Conservation (phyloP, 2,329 filamentous ascomycete genomes). For the Ambrosiella xylebori region DNA sequence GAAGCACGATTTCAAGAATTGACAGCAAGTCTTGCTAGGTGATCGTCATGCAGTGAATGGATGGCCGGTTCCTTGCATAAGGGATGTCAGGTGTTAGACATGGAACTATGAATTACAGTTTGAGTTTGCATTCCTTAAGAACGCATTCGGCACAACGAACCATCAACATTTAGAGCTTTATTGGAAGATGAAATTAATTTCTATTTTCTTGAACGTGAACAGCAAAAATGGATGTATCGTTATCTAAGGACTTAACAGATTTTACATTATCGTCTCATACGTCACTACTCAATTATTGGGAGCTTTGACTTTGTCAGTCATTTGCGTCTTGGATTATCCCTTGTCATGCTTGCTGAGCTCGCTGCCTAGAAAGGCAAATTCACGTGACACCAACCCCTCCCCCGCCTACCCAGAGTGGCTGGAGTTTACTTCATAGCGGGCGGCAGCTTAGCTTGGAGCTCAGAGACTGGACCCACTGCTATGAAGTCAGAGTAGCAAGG, state of each 20-base stretch:
- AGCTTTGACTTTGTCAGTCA: neutral
- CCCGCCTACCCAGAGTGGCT: conserved; percentile 8
- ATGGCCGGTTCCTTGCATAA: neutral
- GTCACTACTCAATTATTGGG: neutral
- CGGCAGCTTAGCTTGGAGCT: neutral
- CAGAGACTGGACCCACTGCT: neutral
- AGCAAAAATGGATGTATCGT: no score
- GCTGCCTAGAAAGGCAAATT: neutral
- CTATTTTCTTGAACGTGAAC: no score
- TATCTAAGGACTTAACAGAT: no score
- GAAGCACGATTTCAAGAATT: neutral
- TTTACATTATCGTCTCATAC: neutral
- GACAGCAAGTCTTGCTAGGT: neutral
- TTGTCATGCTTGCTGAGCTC: neutral
- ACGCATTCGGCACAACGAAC: no score
- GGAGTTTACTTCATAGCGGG: neutral
- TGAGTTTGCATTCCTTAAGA: no score
- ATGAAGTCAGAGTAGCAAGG: neutral
- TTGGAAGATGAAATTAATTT: no score
- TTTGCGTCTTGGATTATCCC: neutral
- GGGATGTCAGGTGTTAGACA: neutral
- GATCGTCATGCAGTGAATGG: neutral
- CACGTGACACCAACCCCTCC: conserved; percentile 12
- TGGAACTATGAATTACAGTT: neutral
- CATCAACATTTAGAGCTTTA: no score